A percentile compares a stretch with the other conserved stretches of the same genome.
Conservation (phyloP, 176 grass and related monocot genomes). For the Paspalum notatum region DNA sequence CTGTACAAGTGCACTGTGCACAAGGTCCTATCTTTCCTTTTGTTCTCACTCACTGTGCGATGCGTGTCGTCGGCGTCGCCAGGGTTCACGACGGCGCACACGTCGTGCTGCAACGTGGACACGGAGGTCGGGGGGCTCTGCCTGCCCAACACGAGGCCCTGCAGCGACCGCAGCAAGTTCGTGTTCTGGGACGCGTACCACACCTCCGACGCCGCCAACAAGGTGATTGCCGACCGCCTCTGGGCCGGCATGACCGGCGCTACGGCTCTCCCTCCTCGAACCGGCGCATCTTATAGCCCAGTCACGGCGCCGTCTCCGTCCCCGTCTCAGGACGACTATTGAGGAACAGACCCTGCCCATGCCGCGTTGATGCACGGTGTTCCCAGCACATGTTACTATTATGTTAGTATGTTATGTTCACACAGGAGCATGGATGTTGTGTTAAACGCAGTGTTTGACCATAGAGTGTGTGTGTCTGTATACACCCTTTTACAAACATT, state of each 20-base stretch:
- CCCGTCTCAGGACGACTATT: neutral
- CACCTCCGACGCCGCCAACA: constrained; percentile 86
- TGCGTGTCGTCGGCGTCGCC: neutral
- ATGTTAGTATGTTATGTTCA: too few relatives aligned
- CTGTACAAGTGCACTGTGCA: neutral
- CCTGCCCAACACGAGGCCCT: constrained; percentile 73
- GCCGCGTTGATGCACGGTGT: neutral
- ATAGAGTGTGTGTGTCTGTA: too few relatives aligned
- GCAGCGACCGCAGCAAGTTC: constrained; percentile 67
- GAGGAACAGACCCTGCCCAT: too few relatives aligned
- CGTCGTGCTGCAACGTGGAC: constrained; percentile 94
- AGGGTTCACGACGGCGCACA: constrained; percentile 83
- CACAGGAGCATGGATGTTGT: too few relatives aligned
- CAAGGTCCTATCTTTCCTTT: neutral
- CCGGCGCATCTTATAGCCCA: neutral
- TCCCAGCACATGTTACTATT: neutral
- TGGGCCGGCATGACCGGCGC: constrained; percentile 50
- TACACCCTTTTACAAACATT: too few relatives aligned
- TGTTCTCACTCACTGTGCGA: neutral
- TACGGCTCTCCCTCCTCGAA: neutral
- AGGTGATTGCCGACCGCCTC: constrained; percentile 74
- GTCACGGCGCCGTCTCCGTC: constrained; percentile 29
- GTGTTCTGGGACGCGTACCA: constrained; percentile 99
- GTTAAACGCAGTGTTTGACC: too few relatives aligned
- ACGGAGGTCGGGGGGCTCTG: constrained; percentile 74